Conservation (phyloP, 2,329 filamentous ascomycete genomes). For the Cladosporium sp. region DNA sequence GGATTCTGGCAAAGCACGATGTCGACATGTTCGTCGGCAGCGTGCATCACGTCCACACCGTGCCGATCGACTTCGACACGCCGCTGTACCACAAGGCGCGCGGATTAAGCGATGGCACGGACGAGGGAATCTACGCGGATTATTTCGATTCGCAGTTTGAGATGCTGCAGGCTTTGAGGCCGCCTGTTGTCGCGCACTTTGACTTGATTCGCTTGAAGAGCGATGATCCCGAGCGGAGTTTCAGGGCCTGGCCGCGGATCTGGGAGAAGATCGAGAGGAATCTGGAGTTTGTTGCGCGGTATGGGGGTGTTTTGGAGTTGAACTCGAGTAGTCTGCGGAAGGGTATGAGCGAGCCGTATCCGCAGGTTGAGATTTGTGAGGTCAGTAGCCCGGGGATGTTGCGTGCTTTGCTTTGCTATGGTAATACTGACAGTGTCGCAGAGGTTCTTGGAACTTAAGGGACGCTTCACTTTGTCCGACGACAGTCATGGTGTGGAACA, state of each 20-base stretch:
- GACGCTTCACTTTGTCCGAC: constrained; percentile 85
- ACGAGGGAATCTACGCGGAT: constrained; percentile 69
- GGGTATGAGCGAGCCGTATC: constrained; percentile 87
- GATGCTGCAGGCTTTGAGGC: constrained; percentile 69
- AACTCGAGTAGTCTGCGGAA: constrained; percentile 86
- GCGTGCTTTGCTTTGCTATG: background rate
- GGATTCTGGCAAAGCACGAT: constrained; percentile 54
- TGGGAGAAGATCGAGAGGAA: constrained; percentile 75
- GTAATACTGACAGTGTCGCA: constrained; percentile 28
- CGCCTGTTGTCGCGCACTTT: constrained; percentile 85
- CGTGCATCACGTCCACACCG: constrained; percentile 78
- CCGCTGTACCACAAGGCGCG: constrained; percentile 63
- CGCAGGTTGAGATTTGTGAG: constrained; percentile 70
- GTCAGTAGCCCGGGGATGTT: constrained; percentile 40
- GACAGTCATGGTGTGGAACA: constrained; percentile 89
- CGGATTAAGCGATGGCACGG: constrained; percentile 52
- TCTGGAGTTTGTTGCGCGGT: constrained; percentile 61
- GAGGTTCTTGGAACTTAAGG: constrained; percentile 68
- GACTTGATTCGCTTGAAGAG: constrained; percentile 83
- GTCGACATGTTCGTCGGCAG: constrained; percentile 92
- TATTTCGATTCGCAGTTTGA: constrained; percentile 86
- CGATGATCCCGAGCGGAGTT: constrained; percentile 58
- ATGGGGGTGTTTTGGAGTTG: constrained; percentile 81
- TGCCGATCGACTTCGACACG: constrained; percentile 84
- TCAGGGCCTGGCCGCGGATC: constrained; percentile 43